Conservation (phyloP, 164 flowering plant species). For the Akebia trifoliata region DNA sequence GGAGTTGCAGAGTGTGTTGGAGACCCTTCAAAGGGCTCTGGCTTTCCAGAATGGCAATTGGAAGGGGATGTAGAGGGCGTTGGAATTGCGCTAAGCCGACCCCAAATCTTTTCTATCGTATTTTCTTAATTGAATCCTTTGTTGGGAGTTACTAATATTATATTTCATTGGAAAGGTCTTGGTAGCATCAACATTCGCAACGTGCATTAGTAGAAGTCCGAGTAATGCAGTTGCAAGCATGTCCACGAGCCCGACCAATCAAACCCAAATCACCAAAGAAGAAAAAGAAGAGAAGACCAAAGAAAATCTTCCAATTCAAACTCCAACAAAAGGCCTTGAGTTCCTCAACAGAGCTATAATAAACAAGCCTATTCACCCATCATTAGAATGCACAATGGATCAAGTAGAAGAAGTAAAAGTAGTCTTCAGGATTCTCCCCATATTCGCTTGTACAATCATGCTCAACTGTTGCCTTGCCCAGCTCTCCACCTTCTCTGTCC, state of each 20-base stretch:
- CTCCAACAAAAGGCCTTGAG: not conserved
- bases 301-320: slow-evolving; percentile 13
- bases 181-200: slow-evolving; percentile 35
- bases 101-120: no score
- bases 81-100: no score
- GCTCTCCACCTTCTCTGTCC: slow-evolving; percentile 18
- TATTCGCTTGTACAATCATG: slow-evolving; percentile 18
- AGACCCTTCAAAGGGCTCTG: no score
- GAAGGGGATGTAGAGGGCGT: no score
- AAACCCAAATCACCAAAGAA: not conserved
- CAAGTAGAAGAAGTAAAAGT: slow-evolving; percentile 26
- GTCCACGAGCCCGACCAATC: slow-evolving; percentile 8
- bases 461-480: slow-evolving; percentile 19
- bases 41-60: no score
- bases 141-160: not conserved
- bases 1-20: no score
- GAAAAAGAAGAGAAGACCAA: slow-evolving; percentile 12
- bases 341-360: slow-evolving; percentile 19
- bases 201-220: slow-evolving; percentile 21
- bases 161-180: slow-evolving; percentile 39
- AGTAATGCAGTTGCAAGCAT: slow-evolving; percentile 20
- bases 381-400: slow-evolving; percentile 20
- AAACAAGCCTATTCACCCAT: slow-evolving; percentile 11
- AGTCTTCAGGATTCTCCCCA: slow-evolving; percentile 11
- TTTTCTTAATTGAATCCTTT: no score